Evolutionary conservation across 164 flowering plant genomes (phyloP).

Genomic region (Cinnamomum chago): DNA sequence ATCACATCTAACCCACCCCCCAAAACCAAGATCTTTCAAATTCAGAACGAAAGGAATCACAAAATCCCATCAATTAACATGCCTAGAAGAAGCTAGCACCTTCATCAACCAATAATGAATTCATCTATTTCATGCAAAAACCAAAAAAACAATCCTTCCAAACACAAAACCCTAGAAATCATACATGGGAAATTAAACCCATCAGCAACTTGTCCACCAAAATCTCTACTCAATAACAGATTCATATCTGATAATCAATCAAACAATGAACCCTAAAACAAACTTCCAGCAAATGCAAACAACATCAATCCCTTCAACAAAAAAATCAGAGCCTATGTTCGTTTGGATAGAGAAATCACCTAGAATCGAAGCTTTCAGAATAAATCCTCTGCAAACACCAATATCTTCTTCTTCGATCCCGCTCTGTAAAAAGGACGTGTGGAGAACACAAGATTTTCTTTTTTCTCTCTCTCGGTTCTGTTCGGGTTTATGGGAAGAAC

Average conservation of each 20-base stretch:
- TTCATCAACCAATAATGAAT: not conserved
- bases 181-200: not conserved
- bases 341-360: not conserved
- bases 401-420: not conserved
- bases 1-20: too few relatives aligned
- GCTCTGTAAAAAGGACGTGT: not conserved
- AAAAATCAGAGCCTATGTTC: not conserved
- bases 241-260: not conserved
- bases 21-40: not conserved
- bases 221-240: not conserved
- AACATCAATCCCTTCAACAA: not conserved
- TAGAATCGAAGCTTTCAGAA: not conserved
- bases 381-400: not conserved
- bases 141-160: not conserved
- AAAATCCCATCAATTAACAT: not conserved
- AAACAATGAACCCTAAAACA: not conserved
- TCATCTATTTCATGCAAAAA: not conserved
- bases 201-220: not conserved
- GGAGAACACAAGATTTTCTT: conserved; percentile 2
- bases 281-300: not conserved
- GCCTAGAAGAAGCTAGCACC: not conserved
- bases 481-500: not conserved
- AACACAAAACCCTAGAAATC: not conserved
- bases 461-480: not conserved
- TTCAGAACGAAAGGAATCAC: not conserved